A percentile compares a stretch with the other conserved stretches of the same genome.
Evolutionary conservation across 202 grass and related monocot genomes (phyloP).

Genomic region (Setaria italica): DNA sequence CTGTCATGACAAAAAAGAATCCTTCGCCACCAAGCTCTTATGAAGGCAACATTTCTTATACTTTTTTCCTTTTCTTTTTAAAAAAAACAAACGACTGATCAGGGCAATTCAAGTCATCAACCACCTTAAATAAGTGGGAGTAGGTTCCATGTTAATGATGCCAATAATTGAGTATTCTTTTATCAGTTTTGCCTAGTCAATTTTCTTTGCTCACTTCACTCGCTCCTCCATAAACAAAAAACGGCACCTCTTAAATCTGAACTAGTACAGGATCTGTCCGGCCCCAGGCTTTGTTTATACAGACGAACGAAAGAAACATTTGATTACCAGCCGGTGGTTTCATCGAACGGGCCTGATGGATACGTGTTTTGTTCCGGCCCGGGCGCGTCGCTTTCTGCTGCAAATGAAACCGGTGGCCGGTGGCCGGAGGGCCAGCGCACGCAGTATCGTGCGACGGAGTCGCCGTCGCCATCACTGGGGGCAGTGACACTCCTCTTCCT

Average conservation of each 20-base stretch:
- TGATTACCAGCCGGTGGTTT: slow-evolving; percentile 4
- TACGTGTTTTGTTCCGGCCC: slow-evolving; percentile 10
- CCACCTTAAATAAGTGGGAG: slow-evolving; percentile 28
- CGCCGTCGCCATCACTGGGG: neutral
- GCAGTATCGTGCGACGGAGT: slow-evolving; percentile 27
- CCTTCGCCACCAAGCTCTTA: slow-evolving; percentile 43
- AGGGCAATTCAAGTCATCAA: slow-evolving; percentile 26
- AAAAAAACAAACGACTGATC: neutral
- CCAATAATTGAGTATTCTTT: slow-evolving; percentile 41
- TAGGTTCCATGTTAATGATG: slow-evolving; percentile 40
- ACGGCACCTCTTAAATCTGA: no score
- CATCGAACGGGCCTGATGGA: slow-evolving; percentile 31
- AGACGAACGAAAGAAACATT: neutral
- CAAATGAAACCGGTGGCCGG: slow-evolving; percentile 19
- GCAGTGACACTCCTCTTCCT: neutral
- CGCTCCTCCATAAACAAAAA: neutral
- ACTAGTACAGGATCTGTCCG: neutral
- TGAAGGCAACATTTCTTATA: slow-evolving; percentile 4
- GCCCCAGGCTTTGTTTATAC: neutral
- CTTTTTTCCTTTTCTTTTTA: neutral
- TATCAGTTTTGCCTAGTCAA: slow-evolving; percentile 4
- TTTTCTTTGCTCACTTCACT: slow-evolving; percentile 37
- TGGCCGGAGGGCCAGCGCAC: slow-evolving; percentile 6
- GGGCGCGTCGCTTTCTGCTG: slow-evolving; percentile 7
- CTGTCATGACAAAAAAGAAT: slow-evolving; percentile 23